Evolutionary conservation across 371 early-diverging fungal genomes (phyloP).

Genomic region (Massospora cicadina): DNA sequence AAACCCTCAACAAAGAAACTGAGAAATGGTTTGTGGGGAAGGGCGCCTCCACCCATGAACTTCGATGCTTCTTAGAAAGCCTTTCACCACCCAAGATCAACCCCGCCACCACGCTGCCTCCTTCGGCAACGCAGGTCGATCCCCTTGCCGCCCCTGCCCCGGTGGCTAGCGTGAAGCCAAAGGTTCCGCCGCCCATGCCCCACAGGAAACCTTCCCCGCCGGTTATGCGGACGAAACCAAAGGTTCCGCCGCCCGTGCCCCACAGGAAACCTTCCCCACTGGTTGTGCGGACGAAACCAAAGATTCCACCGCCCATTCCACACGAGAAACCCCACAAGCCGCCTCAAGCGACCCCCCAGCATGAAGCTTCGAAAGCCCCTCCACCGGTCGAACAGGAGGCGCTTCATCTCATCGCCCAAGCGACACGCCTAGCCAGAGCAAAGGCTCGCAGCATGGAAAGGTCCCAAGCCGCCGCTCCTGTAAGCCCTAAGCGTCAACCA

Average conservation of each 20-base stretch:
- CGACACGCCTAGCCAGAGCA: conserved; percentile 4
- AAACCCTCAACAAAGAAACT: background rate
- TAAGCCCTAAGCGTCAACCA: background rate
- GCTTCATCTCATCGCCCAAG: background rate
- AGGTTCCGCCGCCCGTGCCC: too few relatives aligned
- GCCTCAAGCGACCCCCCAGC: background rate
- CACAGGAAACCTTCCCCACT: background rate
- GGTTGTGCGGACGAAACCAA: background rate
- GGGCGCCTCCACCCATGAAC: background rate
- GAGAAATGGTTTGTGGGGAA: background rate
- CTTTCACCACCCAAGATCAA: background rate
- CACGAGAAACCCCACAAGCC: background rate
- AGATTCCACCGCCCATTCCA: background rate
- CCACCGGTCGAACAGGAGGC: background rate
- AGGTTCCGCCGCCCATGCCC: too few relatives aligned
- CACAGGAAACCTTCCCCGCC: too few relatives aligned
- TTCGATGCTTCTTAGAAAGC: background rate
- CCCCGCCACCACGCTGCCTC: too few relatives aligned
- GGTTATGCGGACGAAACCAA: too few relatives aligned
- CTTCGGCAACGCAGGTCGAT: too few relatives aligned
- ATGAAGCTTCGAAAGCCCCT: background rate
- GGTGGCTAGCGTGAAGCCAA: too few relatives aligned
- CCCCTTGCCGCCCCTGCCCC: too few relatives aligned
- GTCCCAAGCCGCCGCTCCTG: background rate
- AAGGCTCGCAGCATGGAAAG: background rate